phyloP scores from a whole-genome alignment of 140 eudicot genomes.

The Stevia rebaudiana region DNA sequence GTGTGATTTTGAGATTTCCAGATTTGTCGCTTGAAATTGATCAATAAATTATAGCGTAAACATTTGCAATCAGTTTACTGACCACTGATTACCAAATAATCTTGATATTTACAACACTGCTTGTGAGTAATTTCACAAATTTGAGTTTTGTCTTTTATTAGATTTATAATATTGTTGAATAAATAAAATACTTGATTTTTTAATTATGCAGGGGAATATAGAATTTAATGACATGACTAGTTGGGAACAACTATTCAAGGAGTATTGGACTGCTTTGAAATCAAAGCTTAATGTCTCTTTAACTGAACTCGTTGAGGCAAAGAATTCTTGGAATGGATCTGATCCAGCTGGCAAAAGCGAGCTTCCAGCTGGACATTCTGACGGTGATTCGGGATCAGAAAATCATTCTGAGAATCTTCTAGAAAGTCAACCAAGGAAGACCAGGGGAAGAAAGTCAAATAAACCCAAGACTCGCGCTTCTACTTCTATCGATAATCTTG shows the following conservation, averaged over 20 bases:
- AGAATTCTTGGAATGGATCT: slow-evolving; percentile 56
- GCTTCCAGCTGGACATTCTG: slow-evolving; percentile 38
- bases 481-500: too few species aligned
- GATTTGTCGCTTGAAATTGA: too few species aligned
- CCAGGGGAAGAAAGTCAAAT: slow-evolving; percentile 47
- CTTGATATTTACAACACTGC: too few species aligned
- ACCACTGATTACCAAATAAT: too few species aligned
- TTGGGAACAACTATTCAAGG: slow-evolving; percentile 87
- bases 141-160: neutral
- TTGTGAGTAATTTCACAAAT: neutral
- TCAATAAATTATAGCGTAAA: too few species aligned
- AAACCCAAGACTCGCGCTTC: too few species aligned
- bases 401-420: slow-evolving; percentile 37
- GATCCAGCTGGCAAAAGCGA: slow-evolving; percentile 36
- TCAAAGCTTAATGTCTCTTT: slow-evolving; percentile 52
- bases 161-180: slow-evolving; percentile 2
- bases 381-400: slow-evolving; percentile 62
- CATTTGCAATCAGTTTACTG: too few species aligned
- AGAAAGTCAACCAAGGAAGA: slow-evolving; percentile 42
- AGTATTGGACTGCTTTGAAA: slow-evolving; percentile 67
- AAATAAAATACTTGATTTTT: slow-evolving; percentile 11
- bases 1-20: too few species aligned
- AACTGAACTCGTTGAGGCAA: slow-evolving; percentile 69
- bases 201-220: slow-evolving; percentile 34
- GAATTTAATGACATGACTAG: slow-evolving; percentile 75